Percentiles rank a stretch among this genome's conserved stretches.
Conservation (phyloP, 768 basidiomycete species). For the Termitomyces sp. region DNA sequence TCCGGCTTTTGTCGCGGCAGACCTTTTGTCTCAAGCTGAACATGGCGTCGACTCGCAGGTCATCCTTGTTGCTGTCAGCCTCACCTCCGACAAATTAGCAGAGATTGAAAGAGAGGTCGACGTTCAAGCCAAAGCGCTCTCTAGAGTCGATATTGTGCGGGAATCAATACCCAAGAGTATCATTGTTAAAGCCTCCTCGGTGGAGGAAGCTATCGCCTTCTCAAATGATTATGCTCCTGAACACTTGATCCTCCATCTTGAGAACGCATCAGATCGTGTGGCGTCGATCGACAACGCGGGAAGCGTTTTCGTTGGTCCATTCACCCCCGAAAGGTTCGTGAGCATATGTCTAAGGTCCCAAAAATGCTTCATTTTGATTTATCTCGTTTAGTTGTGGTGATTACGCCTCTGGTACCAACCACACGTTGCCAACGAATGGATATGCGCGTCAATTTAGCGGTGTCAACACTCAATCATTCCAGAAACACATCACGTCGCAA, state of each 20-base stretch:
- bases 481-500: slow-evolving; percentile 98
- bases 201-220: slow-evolving; percentile 81
- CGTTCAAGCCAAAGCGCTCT: slow-evolving; percentile 77
- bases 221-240: slow-evolving; percentile 99
- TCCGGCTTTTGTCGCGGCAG: slow-evolving; percentile 92
- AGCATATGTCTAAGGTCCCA: background rate
- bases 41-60: slow-evolving; percentile 99
- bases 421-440: slow-evolving; percentile 94
- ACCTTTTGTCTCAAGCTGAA: slow-evolving; percentile 96
- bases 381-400: slow-evolving; percentile 77
- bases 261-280: slow-evolving; percentile 65
- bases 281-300: slow-evolving; percentile 84
- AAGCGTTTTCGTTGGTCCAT: slow-evolving; percentile 94
- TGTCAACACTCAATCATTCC: slow-evolving; percentile 95
- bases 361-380: slow-evolving; percentile 1
- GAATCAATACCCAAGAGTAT: slow-evolving; percentile 88
- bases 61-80: slow-evolving; percentile 79
- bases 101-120: slow-evolving; percentile 85
- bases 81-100: slow-evolving; percentile 58
- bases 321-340: slow-evolving; percentile 88
- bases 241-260: slow-evolving; percentile 90
- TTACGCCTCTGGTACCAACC: slow-evolving; percentile 98
- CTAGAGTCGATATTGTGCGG: slow-evolving; percentile 87
- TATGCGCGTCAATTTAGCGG: slow-evolving; percentile 98
- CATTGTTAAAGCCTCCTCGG: slow-evolving; percentile 67